Percentiles rank a stretch among this genome's conserved stretches.
phyloP scores from a whole-genome alignment of 2,329 filamentous ascomycete species.

The Cephalotrichum gorgonifer region DNA sequence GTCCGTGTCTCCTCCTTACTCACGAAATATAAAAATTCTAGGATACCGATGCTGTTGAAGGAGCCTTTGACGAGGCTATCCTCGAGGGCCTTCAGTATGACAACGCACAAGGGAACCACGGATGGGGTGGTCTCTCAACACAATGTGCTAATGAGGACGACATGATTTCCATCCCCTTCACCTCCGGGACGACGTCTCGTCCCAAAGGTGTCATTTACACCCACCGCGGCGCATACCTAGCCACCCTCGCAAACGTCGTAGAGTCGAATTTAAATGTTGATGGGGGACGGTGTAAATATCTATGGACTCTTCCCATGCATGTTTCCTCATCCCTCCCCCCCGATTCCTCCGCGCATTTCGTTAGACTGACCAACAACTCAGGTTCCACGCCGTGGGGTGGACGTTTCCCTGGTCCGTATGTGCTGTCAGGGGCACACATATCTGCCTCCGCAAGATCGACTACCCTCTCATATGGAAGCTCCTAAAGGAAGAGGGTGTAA shows the following conservation, averaged over 20 bases:
- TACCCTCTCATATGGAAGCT: slow-evolving; percentile 88
- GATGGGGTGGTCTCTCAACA: slow-evolving; percentile 67
- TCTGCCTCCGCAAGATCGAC: slow-evolving; percentile 89
- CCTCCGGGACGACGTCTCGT: slow-evolving; percentile 79
- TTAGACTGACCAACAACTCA: slow-evolving; percentile 10
- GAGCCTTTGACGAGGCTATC: slow-evolving; percentile 73
- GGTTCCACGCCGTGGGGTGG: slow-evolving; percentile 65
- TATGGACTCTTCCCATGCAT: slow-evolving; percentile 91
- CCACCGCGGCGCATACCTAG: slow-evolving; percentile 79
- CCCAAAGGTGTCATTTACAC: slow-evolving; percentile 94
- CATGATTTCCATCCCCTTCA: slow-evolving; percentile 82
- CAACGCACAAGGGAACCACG: slow-evolving; percentile 48
- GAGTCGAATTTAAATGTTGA: slow-evolving; percentile 75
- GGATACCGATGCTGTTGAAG: slow-evolving; percentile 70
- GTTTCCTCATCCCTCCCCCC: slow-evolving; percentile 21
- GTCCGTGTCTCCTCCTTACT: not conserved
- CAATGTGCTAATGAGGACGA: slow-evolving; percentile 68
- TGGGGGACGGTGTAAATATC: slow-evolving; percentile 62
- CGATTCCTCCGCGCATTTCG: not conserved
- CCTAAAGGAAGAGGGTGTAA: slow-evolving; percentile 76
- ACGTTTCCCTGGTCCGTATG: slow-evolving; percentile 92
- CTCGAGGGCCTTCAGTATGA: slow-evolving; percentile 72
- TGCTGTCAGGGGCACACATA: slow-evolving; percentile 85
- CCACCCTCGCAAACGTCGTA: slow-evolving; percentile 73
- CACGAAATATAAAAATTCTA: slow-evolving; percentile 19